A percentile compares a stretch with the other conserved stretches of the same genome.
phyloP scores from a whole-genome alignment of 768 basidiomycete species.

The Crucibulum laeve region DNA sequence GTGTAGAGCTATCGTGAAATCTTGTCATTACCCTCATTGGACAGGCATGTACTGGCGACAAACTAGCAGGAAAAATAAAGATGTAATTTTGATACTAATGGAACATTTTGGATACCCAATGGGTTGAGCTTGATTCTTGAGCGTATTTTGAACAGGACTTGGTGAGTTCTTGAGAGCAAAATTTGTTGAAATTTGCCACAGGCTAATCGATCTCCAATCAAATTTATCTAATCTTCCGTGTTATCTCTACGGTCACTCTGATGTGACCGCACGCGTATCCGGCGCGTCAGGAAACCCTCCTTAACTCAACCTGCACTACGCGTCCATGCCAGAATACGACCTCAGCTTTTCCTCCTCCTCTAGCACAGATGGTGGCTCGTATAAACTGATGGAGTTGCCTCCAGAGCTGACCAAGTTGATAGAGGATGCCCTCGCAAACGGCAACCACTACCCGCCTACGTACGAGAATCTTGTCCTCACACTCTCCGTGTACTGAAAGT shows the following conservation, averaged over 20 bases:
- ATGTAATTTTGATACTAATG: slow-evolving; percentile 1
- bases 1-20: not conserved
- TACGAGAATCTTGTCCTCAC: too few relatives aligned
- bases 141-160: too few relatives aligned
- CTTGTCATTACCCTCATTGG: not conserved
- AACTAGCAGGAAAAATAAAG: not conserved
- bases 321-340: slow-evolving; percentile 40
- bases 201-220: too few relatives aligned
- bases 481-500: not conserved
- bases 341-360: slow-evolving; percentile 50
- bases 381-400: slow-evolving; percentile 71
- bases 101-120: not conserved
- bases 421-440: slow-evolving; percentile 54
- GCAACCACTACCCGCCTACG: too few relatives aligned
- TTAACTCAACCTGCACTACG: not conserved
- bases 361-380: slow-evolving; percentile 45
- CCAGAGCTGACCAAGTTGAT: slow-evolving; percentile 60
- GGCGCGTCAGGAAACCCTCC: too few relatives aligned
- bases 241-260: too few relatives aligned
- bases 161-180: too few relatives aligned
- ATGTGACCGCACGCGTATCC: too few relatives aligned
- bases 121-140: too few relatives aligned
- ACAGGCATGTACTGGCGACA: slow-evolving; percentile 1
- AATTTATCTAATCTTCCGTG: too few relatives aligned
- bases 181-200: too few relatives aligned